Evolutionary conservation across 257 asterid species (phyloP), one percentile per base, ranked within the genome.

Genomic region (Orobanche coerulescens): DNA sequence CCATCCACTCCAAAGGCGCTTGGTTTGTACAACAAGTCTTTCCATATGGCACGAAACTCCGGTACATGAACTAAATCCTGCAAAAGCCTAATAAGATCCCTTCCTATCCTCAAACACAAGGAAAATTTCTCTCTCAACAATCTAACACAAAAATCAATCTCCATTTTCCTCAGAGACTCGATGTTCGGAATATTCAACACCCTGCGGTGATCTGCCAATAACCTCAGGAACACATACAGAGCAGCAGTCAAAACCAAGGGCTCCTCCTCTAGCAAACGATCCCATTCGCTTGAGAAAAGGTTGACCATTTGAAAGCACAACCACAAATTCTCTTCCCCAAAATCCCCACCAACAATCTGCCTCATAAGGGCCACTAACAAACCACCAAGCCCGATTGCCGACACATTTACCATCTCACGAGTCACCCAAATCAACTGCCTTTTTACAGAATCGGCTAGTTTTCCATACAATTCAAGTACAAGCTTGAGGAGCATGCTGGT

Each of bases 51-150:
- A 59, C 73, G 76, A 72, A 89, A 84, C 71, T 84, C 95, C 0
- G 85, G 85, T 58, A 84, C 76, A 65, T 73, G 84, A 71, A 71
- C 78, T 87, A 89, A 76, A 76, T 86, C 95, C 40, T 82, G 97
- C 73, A 90, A 77, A 74, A 90, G 84, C 82, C 97, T 74, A 37
- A 90, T 33, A 61, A 90, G 81, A 76, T 90, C 97, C 67, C 94
- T 80, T 63, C 97, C 97, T 51, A 90, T 79, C 73, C 65, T 82
- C 67, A 81, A 62, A 76, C 94, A 90, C 78, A 90, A 73, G 20
- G 26, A 43, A 47, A 86, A 86, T 0, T 75, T 75, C 65, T 84
- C 84, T 61, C 90, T 81, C 60, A 90, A 42, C 79, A 82, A 66
- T 62, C 74, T 74, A 39, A 81, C 74, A 62, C 92, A 90, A 52